A percentile compares a stretch with the other conserved stretches of the same genome.
These are phyloP conservation scores for Trichoderma guizhouense DNA, from an alignment of 2,329 filamentous ascomycete species.

Conservation along the genomic window DNA sequence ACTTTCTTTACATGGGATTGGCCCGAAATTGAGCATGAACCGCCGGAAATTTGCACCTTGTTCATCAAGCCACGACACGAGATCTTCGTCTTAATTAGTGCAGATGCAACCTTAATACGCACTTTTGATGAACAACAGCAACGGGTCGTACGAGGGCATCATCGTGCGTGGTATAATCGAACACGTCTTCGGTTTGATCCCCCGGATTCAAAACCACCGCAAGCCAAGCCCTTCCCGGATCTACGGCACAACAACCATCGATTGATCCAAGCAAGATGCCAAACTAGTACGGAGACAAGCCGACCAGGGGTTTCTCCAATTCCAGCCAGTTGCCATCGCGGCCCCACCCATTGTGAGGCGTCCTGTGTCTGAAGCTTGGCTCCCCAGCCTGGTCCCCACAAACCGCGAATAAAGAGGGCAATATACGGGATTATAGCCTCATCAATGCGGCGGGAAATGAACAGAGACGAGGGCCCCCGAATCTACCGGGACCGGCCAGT, in stretches of 20 bases:
- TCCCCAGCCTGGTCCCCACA: neutral
- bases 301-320: neutral
- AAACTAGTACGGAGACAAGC: neutral
- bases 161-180: neutral
- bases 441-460: neutral
- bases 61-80: neutral
- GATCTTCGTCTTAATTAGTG: neutral
- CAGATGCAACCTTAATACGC: neutral
- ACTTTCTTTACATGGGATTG: neutral
- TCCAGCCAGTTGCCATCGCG: constrained; percentile 2
- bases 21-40: constrained; percentile 11
- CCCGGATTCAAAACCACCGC: neutral
- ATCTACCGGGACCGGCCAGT: neutral
- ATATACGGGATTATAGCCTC: neutral
- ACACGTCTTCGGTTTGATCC: neutral
- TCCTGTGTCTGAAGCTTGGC: constrained; percentile 18
- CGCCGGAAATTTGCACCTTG: constrained; percentile 8
- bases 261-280: neutral
- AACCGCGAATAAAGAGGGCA: neutral
- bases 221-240: neutral
- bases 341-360: constrained; percentile 18
- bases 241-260: neutral
- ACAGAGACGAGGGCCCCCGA: neutral
- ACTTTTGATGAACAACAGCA: neutral
- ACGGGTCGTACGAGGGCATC: neutral